These are phyloP conservation scores for Ettlia oleoabundans DNA, from an alignment of 139 green algal species.

Conservation along the genomic window DNA sequence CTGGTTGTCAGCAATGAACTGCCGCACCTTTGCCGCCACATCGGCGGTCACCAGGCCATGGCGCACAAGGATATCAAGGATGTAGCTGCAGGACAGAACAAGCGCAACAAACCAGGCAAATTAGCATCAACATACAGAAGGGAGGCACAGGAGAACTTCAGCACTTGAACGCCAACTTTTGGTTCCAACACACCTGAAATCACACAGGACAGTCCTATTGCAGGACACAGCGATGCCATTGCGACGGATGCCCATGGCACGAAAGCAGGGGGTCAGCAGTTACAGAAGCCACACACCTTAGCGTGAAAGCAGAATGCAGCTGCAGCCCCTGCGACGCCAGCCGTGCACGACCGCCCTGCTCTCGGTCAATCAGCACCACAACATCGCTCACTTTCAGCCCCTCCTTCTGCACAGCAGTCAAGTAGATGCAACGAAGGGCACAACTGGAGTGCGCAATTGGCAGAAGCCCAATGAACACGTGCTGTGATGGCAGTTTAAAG, in stretches of 20 bases:
- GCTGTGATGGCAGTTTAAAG: too few species aligned
- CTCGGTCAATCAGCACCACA: slow-evolving; percentile 98
- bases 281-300: slow-evolving; percentile 30
- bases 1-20: slow-evolving; percentile 95
- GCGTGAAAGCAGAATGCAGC: slow-evolving; percentile 85
- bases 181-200: too few species aligned
- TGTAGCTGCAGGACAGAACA: slow-evolving; percentile 31
- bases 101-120: too few species aligned
- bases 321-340: slow-evolving; percentile 75
- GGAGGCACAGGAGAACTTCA: neutral
- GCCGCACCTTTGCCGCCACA: slow-evolving; percentile 63
- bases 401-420: slow-evolving; percentile 68
- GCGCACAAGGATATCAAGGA: slow-evolving; percentile 71
- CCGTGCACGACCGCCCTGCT: slow-evolving; percentile 91
- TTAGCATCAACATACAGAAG: neutral
- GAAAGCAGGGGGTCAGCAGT: neutral
- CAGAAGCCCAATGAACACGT: too few species aligned
- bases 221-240: neutral
- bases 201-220: neutral
- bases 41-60: slow-evolving; percentile 66
- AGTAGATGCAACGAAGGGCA: neutral
- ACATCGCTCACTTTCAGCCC: slow-evolving; percentile 84
- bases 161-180: too few species aligned
- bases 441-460: too few species aligned
- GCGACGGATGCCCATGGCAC: neutral